Base-by-base conservation (phyloP, 2,329 filamentous ascomycete genomes). In the Xylaria sp. region DNA sequence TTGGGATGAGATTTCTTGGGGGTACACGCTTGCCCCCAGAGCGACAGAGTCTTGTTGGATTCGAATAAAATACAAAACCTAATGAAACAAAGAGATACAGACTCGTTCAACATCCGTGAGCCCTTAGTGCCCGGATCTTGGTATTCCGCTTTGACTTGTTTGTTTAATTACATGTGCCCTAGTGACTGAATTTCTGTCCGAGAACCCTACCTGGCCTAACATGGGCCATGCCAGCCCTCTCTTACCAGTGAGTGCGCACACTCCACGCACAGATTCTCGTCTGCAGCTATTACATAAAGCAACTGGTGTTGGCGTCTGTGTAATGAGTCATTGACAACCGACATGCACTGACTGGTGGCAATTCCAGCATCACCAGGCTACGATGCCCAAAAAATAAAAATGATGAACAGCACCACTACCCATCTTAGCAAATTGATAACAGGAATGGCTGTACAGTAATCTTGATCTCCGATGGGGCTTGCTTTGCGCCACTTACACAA, bases 31-130 rank as follows among this genome's bases (percentile, higher is more conserved):
- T 47, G 21, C 58, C 65, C 48, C 37, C 29, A 13, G 37, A 60
- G 47, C 35, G 40, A 29, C 57, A 55, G 42, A 48, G 51, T 44
- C 8, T 63, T 51, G 47, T 25, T 35, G 58, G 44, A 37, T 47
- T 55, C 47, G 35, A 37, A 13, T 42, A 40, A 16, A 8, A 42
- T 55, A 27, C 23, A 61, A 9, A 59, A 32, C 23, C 47, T 60
- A 63, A 65, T 63, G 21, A 58, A 57, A 57, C 27, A 54, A 51
- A 51, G 57, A 29, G 25, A 63, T 37, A 53, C 42, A 44, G n/a
- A 47, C 42, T 57, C 29, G 37, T 48, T 60, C 32, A 60, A 61
- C 21, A 44, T 29, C 27, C 44, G 51, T 51, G 37, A 37, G 25
- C 44, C 23, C 50, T 32, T 51, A 29, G 23, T 35, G n/a, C n/a